Evolutionary conservation across 2,329 filamentous ascomycete species (phyloP).

Genomic region (Aspergillus brasiliensis): DNA sequence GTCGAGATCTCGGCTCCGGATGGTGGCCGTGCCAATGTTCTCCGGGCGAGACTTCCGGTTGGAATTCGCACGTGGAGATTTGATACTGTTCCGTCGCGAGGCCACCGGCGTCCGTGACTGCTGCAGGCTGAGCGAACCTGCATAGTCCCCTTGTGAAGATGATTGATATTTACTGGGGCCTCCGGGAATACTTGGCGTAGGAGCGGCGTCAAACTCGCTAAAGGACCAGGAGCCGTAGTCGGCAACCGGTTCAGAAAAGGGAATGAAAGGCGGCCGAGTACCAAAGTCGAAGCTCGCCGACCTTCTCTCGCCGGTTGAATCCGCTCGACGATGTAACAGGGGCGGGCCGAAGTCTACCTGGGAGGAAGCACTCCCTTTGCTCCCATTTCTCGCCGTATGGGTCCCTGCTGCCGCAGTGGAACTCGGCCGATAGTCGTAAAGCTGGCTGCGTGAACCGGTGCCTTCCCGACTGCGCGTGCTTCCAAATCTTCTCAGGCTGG

Average conservation of each 20-base stretch:
- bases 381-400: slow-evolving; percentile 58
- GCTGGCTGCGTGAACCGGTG: slow-evolving; percentile 39
- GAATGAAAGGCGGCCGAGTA: slow-evolving; percentile 36
- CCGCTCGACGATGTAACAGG: slow-evolving; percentile 36
- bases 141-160: slow-evolving; percentile 41
- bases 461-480: slow-evolving; percentile 56
- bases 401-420: slow-evolving; percentile 25
- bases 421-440: slow-evolving; percentile 36
- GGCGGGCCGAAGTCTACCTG: slow-evolving; percentile 71
- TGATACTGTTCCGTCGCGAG: slow-evolving; percentile 47
- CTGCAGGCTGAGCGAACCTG: slow-evolving; percentile 23
- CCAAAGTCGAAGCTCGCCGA: slow-evolving; percentile 50
- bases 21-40: slow-evolving; percentile 40
- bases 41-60: slow-evolving; percentile 41
- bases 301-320: slow-evolving; percentile 38
- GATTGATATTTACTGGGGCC: slow-evolving; percentile 66
- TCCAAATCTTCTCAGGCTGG: slow-evolving; percentile 62
- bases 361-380: slow-evolving; percentile 74
- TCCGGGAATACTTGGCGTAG: slow-evolving; percentile 79
- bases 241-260: slow-evolving; percentile 44
- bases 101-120: slow-evolving; percentile 35
- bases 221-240: slow-evolving; percentile 31
- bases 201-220: slow-evolving; percentile 73
- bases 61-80: slow-evolving; percentile 43
- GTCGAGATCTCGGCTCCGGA: slow-evolving; percentile 35